phyloP scores from a whole-genome alignment of 345 rosid species.

The Corymbia maculata region DNA sequence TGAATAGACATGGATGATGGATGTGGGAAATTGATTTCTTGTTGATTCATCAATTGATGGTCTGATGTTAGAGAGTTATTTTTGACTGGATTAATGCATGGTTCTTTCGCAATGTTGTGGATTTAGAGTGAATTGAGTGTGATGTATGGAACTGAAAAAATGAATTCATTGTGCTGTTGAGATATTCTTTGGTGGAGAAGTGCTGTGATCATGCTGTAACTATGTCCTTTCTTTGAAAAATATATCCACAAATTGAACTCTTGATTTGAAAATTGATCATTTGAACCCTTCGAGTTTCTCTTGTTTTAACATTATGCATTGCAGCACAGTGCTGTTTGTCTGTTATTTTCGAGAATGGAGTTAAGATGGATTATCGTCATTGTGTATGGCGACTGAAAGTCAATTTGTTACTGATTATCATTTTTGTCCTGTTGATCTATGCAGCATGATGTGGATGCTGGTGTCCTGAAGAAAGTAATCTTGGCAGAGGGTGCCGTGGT shows the following conservation, averaged over 20 bases:
- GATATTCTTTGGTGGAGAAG: background rate
- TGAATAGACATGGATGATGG: background rate
- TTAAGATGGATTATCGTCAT: background rate
- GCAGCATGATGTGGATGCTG: slow-evolving; percentile 99
- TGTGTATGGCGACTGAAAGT: background rate
- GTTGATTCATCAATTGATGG: background rate
- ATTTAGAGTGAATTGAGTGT: background rate
- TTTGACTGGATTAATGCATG: background rate
- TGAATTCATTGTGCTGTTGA: background rate
- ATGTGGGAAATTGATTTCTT: background rate
- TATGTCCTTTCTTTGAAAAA: background rate
- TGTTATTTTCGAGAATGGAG: background rate
- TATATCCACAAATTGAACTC: background rate
- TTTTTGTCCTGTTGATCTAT: background rate
- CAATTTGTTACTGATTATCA: background rate
- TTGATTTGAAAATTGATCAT: background rate
- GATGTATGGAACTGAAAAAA: background rate
- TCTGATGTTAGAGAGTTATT: background rate
- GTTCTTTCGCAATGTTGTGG: background rate
- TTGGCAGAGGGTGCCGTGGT: slow-evolving; percentile 91
- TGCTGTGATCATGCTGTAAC: background rate
- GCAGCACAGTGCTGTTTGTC: background rate
- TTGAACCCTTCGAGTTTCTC: background rate
- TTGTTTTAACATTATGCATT: background rate
- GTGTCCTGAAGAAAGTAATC: slow-evolving; percentile 80